Evolutionary conservation across 768 basidiomycete species (phyloP).

Genomic region (Agrocybe chaxingu): DNA sequence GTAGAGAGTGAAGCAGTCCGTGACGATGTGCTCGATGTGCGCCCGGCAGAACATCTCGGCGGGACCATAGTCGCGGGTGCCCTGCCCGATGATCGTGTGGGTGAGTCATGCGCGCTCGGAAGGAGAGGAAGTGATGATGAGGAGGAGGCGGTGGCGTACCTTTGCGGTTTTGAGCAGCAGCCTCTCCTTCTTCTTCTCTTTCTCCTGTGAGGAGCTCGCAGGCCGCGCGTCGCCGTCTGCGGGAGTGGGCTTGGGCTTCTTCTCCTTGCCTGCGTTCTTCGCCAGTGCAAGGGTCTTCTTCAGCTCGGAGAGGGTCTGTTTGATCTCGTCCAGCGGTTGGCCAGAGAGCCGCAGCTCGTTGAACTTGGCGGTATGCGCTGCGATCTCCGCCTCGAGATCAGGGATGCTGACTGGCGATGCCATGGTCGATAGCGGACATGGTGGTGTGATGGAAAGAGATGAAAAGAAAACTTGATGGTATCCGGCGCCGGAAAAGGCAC

Average conservation of each 20-base stretch:
- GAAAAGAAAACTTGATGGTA: no score
- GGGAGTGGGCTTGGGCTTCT: slow-evolving; percentile 20
- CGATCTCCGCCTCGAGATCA: slow-evolving; percentile 52
- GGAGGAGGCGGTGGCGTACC: slow-evolving; percentile 38
- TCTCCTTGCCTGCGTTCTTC: slow-evolving; percentile 37
- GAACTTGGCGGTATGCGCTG: slow-evolving; percentile 51
- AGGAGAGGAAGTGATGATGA: neutral
- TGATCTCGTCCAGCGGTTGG: slow-evolving; percentile 61
- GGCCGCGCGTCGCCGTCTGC: slow-evolving; percentile 23
- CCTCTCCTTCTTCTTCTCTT: slow-evolving; percentile 62
- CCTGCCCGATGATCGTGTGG: slow-evolving; percentile 40
- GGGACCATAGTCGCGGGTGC: slow-evolving; percentile 93
- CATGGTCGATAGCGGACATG: neutral
- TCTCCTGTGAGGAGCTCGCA: slow-evolving; percentile 33
- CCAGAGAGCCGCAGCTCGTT: slow-evolving; percentile 56
- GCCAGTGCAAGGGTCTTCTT: slow-evolving; percentile 53
- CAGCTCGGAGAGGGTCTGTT: slow-evolving; percentile 68
- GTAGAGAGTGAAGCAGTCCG: slow-evolving; percentile 82
- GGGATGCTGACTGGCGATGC: slow-evolving; percentile 4
- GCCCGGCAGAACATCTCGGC: slow-evolving; percentile 90
- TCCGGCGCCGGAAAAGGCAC: no score
- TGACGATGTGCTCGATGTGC: slow-evolving; percentile 85
- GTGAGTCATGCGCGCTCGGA: slow-evolving; percentile 9
- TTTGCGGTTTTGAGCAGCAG: slow-evolving; percentile 92
- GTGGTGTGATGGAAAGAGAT: neutral